These are phyloP conservation scores for Colletotrichum somersetense DNA, from an alignment of 2,329 filamentous ascomycete genomes.

Conservation along the genomic window DNA sequence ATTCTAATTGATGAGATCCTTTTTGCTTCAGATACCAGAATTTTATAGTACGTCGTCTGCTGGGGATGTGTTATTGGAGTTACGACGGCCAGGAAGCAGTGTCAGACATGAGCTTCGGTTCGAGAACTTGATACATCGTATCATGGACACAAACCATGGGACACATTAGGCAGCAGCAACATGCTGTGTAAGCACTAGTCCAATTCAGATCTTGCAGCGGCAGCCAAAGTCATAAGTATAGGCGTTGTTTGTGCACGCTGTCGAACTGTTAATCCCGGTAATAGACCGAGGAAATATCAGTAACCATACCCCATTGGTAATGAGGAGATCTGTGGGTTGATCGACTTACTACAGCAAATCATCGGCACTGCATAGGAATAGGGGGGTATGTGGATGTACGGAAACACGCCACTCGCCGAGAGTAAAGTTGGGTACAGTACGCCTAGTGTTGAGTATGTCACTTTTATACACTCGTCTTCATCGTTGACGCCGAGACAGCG, in stretches of 20 bases:
- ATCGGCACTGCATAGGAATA: too few relatives aligned
- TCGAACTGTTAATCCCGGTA: not conserved
- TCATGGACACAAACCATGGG: not conserved
- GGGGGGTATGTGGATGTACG: too few relatives aligned
- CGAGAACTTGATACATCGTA: not conserved
- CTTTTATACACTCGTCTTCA: too few relatives aligned
- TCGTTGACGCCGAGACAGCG: too few relatives aligned
- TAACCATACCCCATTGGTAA: too few relatives aligned
- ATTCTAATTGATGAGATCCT: not conserved
- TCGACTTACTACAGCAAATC: too few relatives aligned
- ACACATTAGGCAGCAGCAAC: not conserved
- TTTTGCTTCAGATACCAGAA: not conserved
- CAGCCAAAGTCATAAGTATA: too few relatives aligned
- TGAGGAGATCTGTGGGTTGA: too few relatives aligned
- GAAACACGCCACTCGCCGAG: too few relatives aligned
- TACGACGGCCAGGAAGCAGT: not conserved
- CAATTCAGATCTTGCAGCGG: not conserved
- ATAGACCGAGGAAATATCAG: not conserved
- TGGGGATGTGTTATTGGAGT: not conserved
- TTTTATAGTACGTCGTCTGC: not conserved
- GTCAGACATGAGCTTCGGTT: not conserved
- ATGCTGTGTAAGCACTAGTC: slow-evolving; percentile 2
- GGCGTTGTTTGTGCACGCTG: too few relatives aligned
- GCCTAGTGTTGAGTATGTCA: too few relatives aligned
- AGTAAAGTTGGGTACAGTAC: too few relatives aligned